phyloP scores from a whole-genome alignment of 768 basidiomycete genomes.

The Mrakia gelida region DNA sequence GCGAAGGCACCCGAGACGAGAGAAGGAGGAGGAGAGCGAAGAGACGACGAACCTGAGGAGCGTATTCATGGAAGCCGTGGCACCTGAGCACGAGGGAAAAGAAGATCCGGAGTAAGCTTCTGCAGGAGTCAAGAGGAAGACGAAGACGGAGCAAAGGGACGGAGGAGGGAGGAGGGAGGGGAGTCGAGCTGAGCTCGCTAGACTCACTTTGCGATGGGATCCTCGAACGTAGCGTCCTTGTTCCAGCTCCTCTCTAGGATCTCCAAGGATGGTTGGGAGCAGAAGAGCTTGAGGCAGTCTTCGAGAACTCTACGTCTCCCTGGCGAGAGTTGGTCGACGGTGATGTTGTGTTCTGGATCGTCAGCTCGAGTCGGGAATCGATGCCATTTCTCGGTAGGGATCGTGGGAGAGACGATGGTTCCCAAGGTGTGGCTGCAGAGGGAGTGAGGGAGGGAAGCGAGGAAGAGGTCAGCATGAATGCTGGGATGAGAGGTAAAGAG shows the following conservation, averaged over 20 bases:
- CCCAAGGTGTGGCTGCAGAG: not conserved
- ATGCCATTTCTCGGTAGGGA: not conserved
- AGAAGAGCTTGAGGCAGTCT: slow-evolving; percentile 36
- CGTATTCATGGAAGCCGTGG: slow-evolving; percentile 54
- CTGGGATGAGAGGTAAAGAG: not conserved
- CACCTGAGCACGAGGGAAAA: slow-evolving; percentile 56
- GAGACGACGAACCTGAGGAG: slow-evolving; percentile 52
- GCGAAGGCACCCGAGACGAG: not conserved
- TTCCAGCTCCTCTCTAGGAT: slow-evolving; percentile 36
- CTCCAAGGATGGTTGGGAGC: slow-evolving; percentile 34
- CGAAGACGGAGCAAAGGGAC: not conserved
- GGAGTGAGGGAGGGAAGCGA: not conserved
- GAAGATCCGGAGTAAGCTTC: slow-evolving; percentile 38
- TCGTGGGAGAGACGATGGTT: not conserved
- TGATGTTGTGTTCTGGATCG: slow-evolving; percentile 5
- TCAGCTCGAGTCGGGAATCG: slow-evolving; percentile 13
- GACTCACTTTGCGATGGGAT: slow-evolving; percentile 1
- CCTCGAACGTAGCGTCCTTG: slow-evolving; percentile 36
- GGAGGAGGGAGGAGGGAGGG: not conserved
- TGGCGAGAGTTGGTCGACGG: not conserved
- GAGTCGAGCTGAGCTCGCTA: not conserved
- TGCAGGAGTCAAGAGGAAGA: too few relatives aligned
- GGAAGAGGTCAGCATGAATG: not conserved
- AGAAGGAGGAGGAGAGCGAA: not conserved
- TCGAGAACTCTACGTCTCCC: slow-evolving; percentile 26